These are phyloP conservation scores for Craspedostauros australis DNA, from an alignment of 108 stramenopile genomes.

Conservation along the genomic window DNA sequence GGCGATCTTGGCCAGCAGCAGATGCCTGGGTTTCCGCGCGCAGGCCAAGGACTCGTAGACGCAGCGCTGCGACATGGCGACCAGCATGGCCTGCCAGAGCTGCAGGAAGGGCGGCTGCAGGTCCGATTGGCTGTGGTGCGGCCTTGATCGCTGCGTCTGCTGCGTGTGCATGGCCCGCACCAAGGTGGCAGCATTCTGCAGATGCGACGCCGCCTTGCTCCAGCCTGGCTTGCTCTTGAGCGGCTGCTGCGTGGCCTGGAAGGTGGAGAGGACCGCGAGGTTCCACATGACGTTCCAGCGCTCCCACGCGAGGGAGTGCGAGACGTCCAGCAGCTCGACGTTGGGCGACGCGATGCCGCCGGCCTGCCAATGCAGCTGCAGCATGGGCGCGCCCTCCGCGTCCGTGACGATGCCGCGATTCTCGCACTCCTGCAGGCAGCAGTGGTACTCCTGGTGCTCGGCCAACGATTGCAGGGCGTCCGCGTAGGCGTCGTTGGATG, in stretches of 20 bases:
- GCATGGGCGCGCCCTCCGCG: background rate
- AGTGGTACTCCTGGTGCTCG: conserved; percentile 19
- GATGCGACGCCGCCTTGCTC: conserved; percentile 24
- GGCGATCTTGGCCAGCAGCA: conserved; percentile 38
- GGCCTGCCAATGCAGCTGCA: background rate
- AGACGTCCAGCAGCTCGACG: background rate
- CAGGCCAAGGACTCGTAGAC: conserved; percentile 28
- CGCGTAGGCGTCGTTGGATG: conserved; percentile 2
- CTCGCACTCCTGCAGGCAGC: conserved; percentile 28
- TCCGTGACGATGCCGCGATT: conserved; percentile 9
- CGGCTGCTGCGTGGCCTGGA: conserved; percentile 19
- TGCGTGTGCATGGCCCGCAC: conserved; percentile 8
- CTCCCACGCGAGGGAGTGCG: conserved; percentile 24
- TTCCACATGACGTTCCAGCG: conserved; percentile 45
- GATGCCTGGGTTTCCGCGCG: conserved; percentile 21
- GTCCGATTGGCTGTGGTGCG: conserved; percentile 7
- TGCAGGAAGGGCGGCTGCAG: conserved; percentile 17
- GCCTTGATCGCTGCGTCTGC: background rate
- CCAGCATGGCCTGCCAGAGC: conserved; percentile 32
- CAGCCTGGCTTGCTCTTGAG: conserved; percentile 9
- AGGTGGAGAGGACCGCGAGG: conserved; percentile 26
- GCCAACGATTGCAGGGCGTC: background rate
- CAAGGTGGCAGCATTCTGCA: conserved; percentile 35
- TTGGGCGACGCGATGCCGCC: background rate
- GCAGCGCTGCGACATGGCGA: conserved; percentile 39